Evolutionary conservation across 2,329 filamentous ascomycete genomes (phyloP).

Genomic region (Pezicula neosporulosa): DNA sequence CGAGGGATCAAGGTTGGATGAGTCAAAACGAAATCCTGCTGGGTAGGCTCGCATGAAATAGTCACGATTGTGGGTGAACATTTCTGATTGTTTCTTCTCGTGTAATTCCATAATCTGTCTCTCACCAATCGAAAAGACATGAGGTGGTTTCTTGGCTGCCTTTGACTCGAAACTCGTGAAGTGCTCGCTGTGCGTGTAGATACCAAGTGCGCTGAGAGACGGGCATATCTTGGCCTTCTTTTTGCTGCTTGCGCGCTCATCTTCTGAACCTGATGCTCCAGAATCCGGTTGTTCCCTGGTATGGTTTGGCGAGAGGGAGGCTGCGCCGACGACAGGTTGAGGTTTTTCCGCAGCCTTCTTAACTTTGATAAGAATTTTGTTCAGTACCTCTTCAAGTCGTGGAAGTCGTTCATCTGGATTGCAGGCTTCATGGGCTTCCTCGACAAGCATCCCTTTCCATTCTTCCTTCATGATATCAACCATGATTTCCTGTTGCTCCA

Average conservation of each 20-base stretch:
- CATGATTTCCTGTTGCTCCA: conserved; percentile 85
- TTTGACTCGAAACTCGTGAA: conserved; percentile 71
- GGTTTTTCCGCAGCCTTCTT: conserved; percentile 47
- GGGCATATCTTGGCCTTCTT: conserved; percentile 58
- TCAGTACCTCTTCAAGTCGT: conserved; percentile 65
- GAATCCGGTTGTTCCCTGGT: conserved; percentile 20
- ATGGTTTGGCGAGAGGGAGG: conserved; percentile 13
- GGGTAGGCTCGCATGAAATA: conserved; percentile 89
- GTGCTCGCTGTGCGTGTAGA: conserved; percentile 84
- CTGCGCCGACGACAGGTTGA: conserved; percentile 8
- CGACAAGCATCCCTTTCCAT: conserved; percentile 74
- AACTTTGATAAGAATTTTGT: conserved; percentile 83
- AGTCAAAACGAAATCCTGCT: conserved; percentile 74
- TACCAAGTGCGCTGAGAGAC: conserved; percentile 67
- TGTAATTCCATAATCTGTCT: conserved; percentile 61
- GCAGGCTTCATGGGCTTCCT: conserved; percentile 42
- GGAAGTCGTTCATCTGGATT: conserved; percentile 55
- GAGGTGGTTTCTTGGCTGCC: conserved; percentile 52
- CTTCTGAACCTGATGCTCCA: conserved; percentile 24
- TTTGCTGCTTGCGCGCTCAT: conserved; percentile 23
- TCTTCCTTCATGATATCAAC: conserved; percentile 90
- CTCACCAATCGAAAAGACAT: conserved; percentile 68
- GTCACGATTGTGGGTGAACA: conserved; percentile 79
- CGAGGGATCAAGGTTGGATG: conserved; percentile 82
- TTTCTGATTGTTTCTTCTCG: conserved; percentile 45